Evolutionary conservation across 164 flowering plant genomes (phyloP), one percentile per base, ranked within the genome.

Genomic region (Dillenia suffruticosa): DNA sequence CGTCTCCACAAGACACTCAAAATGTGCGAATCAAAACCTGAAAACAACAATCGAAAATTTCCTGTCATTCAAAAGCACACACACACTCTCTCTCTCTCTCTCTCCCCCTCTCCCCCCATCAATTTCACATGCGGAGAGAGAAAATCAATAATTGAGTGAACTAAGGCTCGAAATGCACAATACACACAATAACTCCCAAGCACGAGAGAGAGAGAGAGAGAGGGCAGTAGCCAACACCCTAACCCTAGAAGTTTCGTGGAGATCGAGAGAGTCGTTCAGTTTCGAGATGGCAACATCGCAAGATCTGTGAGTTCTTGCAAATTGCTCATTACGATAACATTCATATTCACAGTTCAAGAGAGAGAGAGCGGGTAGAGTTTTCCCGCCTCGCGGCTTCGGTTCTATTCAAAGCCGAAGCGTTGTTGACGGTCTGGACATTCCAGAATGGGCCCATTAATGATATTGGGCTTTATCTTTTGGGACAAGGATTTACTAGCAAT

Each of bases 181-280:
- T 43, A 24, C 12, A 15, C 12, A 22, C 58, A 51, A 12, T 54
- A 45, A 43, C 14, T n/a, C 11, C 1, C 11, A 13, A 40, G 22
- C 58, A 57, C 3, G 4, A 32, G 40, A 54, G 12, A 14, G 9
- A 57, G 8, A 73, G 62, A 82, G 76, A 14, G 94, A 85, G 10
- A 90, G 81, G 6, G 86, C 89, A 11, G 92, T 67, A 68, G 86
- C 86, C 75, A 88, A 73, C 77, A 88, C 74, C 76, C 77, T 72
- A 81, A 79, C 75, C 63, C 80, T 64, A 63, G 86, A 69, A 26
- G 58, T 46, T 8, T 67, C 70, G 40, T 50, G 66, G 62, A 69
- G 73, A 68, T 84, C 84, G 54, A 88, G 80, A 24, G 87, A 76
- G 44, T 65, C 77, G 64, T 72, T 77, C 17, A 89, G 74, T 51